These are phyloP conservation scores for Periconia macrospinosa DNA, from an alignment of 2,329 filamentous ascomycete species.

Conservation along the genomic window DNA sequence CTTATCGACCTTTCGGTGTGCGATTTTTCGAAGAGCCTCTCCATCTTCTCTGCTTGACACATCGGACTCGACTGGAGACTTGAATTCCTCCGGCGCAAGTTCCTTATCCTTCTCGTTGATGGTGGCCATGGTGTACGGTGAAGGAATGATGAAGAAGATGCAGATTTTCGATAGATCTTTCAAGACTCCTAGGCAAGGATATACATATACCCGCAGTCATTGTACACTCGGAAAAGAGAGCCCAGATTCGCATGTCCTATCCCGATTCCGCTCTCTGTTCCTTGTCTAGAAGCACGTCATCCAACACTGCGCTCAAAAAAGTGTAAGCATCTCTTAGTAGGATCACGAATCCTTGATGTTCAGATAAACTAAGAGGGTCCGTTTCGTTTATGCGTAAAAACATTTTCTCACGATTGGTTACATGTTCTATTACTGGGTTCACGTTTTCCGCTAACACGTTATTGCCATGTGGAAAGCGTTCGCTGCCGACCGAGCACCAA, in stretches of 20 bases:
- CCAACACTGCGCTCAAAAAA: background rate
- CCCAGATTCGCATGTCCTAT: too few relatives aligned
- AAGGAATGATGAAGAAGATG: too few relatives aligned
- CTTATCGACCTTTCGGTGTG: conserved; percentile 37
- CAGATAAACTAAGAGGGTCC: background rate
- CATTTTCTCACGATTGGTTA: background rate
- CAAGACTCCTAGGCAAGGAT: too few relatives aligned
- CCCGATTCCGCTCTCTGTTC: background rate
- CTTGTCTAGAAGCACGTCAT: background rate
- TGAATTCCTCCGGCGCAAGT: conserved; percentile 7
- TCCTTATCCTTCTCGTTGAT: conserved; percentile 1
- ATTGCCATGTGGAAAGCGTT: background rate
- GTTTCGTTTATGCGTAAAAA: background rate
- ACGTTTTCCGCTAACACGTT: background rate
- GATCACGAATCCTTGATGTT: background rate
- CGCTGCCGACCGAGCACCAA: conserved; percentile 13
- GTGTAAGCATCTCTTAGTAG: background rate
- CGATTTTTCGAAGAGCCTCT: conserved; percentile 13
- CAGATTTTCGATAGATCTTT: too few relatives aligned
- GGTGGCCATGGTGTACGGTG: too few relatives aligned
- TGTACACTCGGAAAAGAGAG: background rate
- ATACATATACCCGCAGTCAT: too few relatives aligned
- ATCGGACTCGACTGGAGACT: conserved; percentile 10
- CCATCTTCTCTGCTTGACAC: conserved; percentile 5
- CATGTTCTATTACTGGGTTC: background rate